phyloP scores from a whole-genome alignment of 192 early-diverging fungal species.

The Gonapodya prolifera region DNA sequence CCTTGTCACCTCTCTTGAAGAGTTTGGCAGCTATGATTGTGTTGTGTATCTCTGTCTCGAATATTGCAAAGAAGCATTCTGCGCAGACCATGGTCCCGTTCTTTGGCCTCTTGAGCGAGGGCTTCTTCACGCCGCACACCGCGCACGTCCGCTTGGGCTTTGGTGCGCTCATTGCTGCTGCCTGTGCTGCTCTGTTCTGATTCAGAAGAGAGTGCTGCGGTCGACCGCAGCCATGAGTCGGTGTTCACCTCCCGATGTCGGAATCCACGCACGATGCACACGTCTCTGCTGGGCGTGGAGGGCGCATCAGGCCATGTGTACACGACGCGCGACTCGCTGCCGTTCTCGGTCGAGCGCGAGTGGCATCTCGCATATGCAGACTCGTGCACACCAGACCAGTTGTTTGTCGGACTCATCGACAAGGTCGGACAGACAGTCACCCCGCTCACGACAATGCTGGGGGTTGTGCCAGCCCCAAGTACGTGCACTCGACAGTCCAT shows the following conservation, averaged over 20 bases:
- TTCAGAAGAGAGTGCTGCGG: no score
- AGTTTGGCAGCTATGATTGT: conserved; percentile 73
- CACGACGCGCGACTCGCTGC: neutral
- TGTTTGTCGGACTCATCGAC: neutral
- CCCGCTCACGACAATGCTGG: neutral
- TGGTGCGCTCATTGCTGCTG: no score
- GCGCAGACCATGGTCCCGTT: conserved; percentile 79
- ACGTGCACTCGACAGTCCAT: no score
- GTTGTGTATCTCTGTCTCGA: conserved; percentile 88
- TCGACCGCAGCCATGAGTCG: no score
- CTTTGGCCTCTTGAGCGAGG: conserved; percentile 72
- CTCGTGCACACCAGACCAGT: neutral
- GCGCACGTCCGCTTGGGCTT: neutral
- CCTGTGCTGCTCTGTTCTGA: no score
- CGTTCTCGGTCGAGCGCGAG: neutral
- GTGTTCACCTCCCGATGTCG: no score
- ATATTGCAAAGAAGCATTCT: conserved; percentile 81
- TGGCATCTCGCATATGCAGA: neutral
- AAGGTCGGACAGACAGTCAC: neutral
- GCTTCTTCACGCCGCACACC: neutral
- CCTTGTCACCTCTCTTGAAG: conserved; percentile 73
- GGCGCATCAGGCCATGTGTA: no score
- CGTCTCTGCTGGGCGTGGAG: no score
- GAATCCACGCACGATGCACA: no score
- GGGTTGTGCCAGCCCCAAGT: neutral